Evolutionary conservation across 2,329 filamentous ascomycete species (phyloP).

Genomic region (Teratosphaeria zuluensis): DNA sequence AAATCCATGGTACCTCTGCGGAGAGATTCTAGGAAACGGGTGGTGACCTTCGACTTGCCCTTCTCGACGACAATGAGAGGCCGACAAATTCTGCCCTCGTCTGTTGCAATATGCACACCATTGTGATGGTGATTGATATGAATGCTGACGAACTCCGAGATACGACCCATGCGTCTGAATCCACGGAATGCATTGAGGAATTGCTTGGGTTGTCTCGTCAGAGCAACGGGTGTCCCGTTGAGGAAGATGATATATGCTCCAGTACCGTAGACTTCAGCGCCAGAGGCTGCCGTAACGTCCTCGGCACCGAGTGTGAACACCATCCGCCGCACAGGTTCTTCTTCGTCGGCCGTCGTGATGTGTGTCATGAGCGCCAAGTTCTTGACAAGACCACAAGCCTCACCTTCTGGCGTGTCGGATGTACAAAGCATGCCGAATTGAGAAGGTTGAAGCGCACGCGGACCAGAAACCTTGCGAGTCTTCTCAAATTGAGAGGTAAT

Average conservation of each 20-base stretch:
- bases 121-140: slow-evolving; percentile 90
- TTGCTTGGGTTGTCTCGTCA: slow-evolving; percentile 75
- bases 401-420: slow-evolving; percentile 95
- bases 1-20: slow-evolving; percentile 79
- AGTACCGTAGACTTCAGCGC: slow-evolving; percentile 74
- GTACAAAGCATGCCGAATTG: slow-evolving; percentile 98
- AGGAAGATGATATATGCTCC: slow-evolving; percentile 87
- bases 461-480: slow-evolving; percentile 90
- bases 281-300: slow-evolving; percentile 69
- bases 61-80: slow-evolving; percentile 94
- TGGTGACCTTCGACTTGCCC: slow-evolving; percentile 68
- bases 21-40: slow-evolving; percentile 68
- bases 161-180: slow-evolving; percentile 77
- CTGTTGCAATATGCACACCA: slow-evolving; percentile 89
- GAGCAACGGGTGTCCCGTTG: slow-evolving; percentile 86
- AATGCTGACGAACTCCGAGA: slow-evolving; percentile 94
- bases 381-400: slow-evolving; percentile 95
- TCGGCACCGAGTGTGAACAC: slow-evolving; percentile 80
- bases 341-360: slow-evolving; percentile 93
- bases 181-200: slow-evolving; percentile 80
- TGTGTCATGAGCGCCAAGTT: slow-evolving; percentile 98
- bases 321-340: slow-evolving; percentile 77
- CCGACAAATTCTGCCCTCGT: slow-evolving; percentile 92
- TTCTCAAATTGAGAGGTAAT: slow-evolving; percentile 99
- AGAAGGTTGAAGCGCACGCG: slow-evolving; percentile 88